Base-by-base conservation (phyloP, 805 yeast species). In the Kluyveromyces dobzhanskii region DNA sequence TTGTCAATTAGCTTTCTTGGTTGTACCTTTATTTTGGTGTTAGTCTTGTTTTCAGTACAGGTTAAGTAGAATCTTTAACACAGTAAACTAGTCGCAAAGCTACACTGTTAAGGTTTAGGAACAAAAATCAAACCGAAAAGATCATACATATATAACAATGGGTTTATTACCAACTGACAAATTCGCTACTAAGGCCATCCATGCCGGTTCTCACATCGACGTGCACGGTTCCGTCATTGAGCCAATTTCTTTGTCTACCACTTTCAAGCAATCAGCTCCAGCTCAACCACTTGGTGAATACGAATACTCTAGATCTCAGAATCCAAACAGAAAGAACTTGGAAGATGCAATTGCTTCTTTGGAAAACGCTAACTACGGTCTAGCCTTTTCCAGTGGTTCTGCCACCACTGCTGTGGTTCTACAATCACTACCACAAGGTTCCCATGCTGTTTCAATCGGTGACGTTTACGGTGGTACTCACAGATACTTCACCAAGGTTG, bases 381-480 rank as follows among this genome's bases (percentile, higher is more conserved):
- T 85, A 44, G 94, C 90, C 13, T 79, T 83, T 59, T 65, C 83
- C 27, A 82, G 94, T n/a, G 95, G 95, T 38, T 79, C 87, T 37
- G 94, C 94, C 36, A 71, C 85, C 44, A 84, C 94, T 32, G 85
- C 92, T 18, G 71, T 79, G 49, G 69, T 85, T 32, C 65, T 84
- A 53, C 94, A 85, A 62, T 71, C 82, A 24, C 66, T 85, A 52
- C 78, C 83, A 32, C 72, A 75, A 46, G 81, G 80, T 35, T 69
- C 84, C 30, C 92, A 85, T 56, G 81, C 82, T 30, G 69, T 85
- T 36, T 78, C 86, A 34, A 78, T 84, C 53, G 87, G 84, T 51
- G 95, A 85, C 54, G 94, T 85, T 34, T 85, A 85, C 62, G 95
- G 95, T 45, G 95, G 95, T 52, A 85, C 94, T 42, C 92, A 85